Conservation (phyloP, 1,284 basidiomycete genomes). For the Trametes versicolor region DNA sequence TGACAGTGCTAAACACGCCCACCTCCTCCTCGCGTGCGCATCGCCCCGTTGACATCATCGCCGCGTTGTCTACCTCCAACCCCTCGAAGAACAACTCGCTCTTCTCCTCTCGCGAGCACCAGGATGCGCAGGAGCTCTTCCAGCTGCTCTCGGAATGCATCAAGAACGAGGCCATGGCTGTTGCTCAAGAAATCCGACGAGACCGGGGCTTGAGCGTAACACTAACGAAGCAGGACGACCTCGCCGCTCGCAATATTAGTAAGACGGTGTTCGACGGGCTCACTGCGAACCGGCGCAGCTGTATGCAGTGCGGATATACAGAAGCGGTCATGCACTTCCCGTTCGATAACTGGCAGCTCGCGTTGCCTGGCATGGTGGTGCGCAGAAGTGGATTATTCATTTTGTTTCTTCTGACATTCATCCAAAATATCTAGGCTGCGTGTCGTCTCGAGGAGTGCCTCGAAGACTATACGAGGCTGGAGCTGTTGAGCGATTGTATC, state of each 20-base stretch:
- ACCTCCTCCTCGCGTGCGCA: conserved; percentile 65
- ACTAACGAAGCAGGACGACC: conserved; percentile 44
- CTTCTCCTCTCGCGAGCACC: conserved; percentile 88
- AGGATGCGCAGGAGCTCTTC: conserved; percentile 97
- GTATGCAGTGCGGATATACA: conserved; percentile 85
- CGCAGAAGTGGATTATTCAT: conserved; percentile 36
- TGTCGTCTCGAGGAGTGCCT: conserved; percentile 80
- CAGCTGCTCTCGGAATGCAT: conserved; percentile 89
- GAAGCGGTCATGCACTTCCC: conserved; percentile 90
- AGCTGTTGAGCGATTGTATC: conserved; percentile 83
- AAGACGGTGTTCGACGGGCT: conserved; percentile 84
- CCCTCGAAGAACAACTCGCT: conserved; percentile 68
- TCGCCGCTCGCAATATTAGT: conserved; percentile 54
- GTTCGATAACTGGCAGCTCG: conserved; percentile 85
- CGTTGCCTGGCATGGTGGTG: conserved; percentile 71
- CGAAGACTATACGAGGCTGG: conserved; percentile 84
- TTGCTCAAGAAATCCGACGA: conserved; percentile 70
- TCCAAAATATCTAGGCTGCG: conserved; percentile 48
- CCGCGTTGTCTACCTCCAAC: conserved; percentile 69
- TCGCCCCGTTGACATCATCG: conserved; percentile 76
- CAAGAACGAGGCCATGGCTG: conserved; percentile 77
- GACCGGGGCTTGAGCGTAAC: conserved; percentile 72
- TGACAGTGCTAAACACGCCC: conserved; percentile 77
- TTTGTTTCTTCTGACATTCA: conserved; percentile 23
- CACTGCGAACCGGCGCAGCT: conserved; percentile 85